Base-by-base conservation (phyloP, 2,329 filamentous ascomycete genomes). In the Ophiocordyceps robertsii region DNA sequence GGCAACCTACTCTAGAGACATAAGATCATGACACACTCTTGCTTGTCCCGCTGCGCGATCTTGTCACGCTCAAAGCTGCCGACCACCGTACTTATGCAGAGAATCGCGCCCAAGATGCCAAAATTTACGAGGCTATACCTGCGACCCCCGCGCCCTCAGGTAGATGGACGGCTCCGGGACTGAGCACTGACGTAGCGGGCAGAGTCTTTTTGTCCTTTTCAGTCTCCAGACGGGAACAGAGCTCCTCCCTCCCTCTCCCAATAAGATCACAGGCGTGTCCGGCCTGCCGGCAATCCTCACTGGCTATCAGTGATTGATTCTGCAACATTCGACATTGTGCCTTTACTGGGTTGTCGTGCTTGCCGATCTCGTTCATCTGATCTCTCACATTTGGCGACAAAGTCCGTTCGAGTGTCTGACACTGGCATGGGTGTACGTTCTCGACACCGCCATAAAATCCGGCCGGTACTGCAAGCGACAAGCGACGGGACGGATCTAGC, bases 321-420 rank as follows among this genome's bases (percentile, higher is more conserved):
- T 92, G 21, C 90, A 95, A 63, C 73, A 95, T 44, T 84, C 83
- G 44, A 92, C 93, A 72, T n/a, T n/a, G n/a, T 95, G 95, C 70
- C 72, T 94, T 39, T 94, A 94, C 71, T 92, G 84, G 24, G 72
- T 92, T 47, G 53, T 76, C 48, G 74, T 84, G 27, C 77, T 95
- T 49, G 68, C 72, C 49, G 64, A 83, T 38, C 74, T 85, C 51
- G 70, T 75, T 41, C 74, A 78, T 53, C 79, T 94, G 39, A 74
- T 84, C 54, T 84, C 84, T 39, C 82, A 92, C 58, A 85, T 95
- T 58, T 81, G 84, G 49, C 74, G 77, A 53, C 82, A 86, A 55
- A 80, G 75, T 29, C 84, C 87, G 1, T 76, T 95, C 44, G 80
- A 93, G 56, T 84, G 80, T 52, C 71, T 95, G 24, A 75, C 79